These are phyloP conservation scores for Pelargonium myrrhifolium DNA, from an alignment of 441 rosid genomes.

Conservation along the genomic window DNA sequence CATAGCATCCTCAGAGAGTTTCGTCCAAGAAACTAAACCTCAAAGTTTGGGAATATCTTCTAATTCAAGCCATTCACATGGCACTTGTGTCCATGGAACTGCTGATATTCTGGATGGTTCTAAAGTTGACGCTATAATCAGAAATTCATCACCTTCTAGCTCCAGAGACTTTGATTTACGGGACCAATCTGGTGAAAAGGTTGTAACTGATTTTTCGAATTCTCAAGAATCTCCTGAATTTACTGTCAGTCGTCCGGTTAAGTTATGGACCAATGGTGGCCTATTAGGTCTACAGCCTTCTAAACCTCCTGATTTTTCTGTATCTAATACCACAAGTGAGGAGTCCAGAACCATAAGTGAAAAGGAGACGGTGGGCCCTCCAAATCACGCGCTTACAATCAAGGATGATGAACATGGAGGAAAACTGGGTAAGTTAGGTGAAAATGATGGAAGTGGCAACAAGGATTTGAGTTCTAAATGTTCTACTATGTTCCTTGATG, in stretches of 20 bases:
- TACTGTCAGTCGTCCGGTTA: conserved; percentile 32
- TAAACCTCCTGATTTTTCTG: conserved; percentile 74
- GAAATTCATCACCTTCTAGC: conserved; percentile 29
- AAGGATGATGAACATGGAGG: conserved; percentile 21
- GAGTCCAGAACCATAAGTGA: conserved; percentile 24
- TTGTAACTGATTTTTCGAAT: conserved; percentile 17
- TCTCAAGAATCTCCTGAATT: conserved; percentile 39
- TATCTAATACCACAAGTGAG: conserved; percentile 27
- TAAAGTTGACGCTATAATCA: conserved; percentile 24
- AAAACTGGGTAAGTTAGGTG: conserved; percentile 22
- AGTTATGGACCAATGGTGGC: conserved; percentile 86
- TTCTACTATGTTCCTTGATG: conserved; percentile 11
- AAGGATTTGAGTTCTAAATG: conserved; percentile 27
- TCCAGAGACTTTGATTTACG: conserved; percentile 22
- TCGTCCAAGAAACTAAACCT: conserved; percentile 25
- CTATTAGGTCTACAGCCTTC: conserved; percentile 87
- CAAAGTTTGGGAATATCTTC: conserved; percentile 26
- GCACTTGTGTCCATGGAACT: conserved; percentile 21
- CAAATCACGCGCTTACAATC: conserved; percentile 12
- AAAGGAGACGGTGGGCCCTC: conserved; percentile 16
- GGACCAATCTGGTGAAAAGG: conserved; percentile 29
- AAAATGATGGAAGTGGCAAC: conserved; percentile 28
- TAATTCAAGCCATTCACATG: conserved; percentile 28
- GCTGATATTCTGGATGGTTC: conserved; percentile 25
- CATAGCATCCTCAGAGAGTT: conserved; percentile 22